phyloP scores from a whole-genome alignment of 2,329 filamentous ascomycete genomes.

The Coleophoma crateriformis region DNA sequence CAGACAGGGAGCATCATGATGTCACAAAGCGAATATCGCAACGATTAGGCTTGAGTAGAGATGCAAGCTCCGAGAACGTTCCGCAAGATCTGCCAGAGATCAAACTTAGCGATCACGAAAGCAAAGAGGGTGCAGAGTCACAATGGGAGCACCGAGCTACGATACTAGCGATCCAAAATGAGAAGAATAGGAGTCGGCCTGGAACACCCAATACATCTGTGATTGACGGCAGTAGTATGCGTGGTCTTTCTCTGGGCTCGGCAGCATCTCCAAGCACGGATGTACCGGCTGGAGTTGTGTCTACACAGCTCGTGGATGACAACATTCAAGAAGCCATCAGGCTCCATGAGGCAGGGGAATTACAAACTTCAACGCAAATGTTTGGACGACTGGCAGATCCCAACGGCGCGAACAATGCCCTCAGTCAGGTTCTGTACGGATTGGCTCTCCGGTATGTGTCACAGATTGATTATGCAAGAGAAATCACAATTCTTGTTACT shows the following conservation, averaged over 20 bases:
- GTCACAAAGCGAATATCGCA: conserved; percentile 53
- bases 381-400: conserved; percentile 83
- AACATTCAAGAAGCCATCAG: conserved; percentile 95
- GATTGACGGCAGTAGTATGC: conserved; percentile 8
- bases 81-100: conserved; percentile 78
- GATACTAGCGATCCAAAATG: conserved; percentile 67
- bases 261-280: conserved; percentile 11
- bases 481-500: not conserved
- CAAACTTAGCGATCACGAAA: conserved; percentile 39
- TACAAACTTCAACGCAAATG: conserved; percentile 74
- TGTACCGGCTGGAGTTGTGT: conserved; percentile 28
- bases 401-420: conserved; percentile 78
- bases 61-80: conserved; percentile 64
- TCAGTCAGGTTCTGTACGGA: conserved; percentile 94
- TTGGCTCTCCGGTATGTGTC: conserved; percentile 72
- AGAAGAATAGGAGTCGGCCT: conserved; percentile 34
- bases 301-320: conserved; percentile 50
- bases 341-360: conserved; percentile 79
- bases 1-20: conserved; percentile 8
- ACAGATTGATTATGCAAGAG: no score
- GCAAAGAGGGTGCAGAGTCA: conserved; percentile 50
- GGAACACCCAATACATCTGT: conserved; percentile 28
- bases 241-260: conserved; percentile 9
- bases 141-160: conserved; percentile 93
- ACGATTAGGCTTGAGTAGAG: conserved; percentile 61